Percentiles rank a stretch among this genome's conserved stretches.
Evolutionary conservation across 495 filamentous ascomycete species (phyloP).

Genomic region (Penicillium coffeae): DNA sequence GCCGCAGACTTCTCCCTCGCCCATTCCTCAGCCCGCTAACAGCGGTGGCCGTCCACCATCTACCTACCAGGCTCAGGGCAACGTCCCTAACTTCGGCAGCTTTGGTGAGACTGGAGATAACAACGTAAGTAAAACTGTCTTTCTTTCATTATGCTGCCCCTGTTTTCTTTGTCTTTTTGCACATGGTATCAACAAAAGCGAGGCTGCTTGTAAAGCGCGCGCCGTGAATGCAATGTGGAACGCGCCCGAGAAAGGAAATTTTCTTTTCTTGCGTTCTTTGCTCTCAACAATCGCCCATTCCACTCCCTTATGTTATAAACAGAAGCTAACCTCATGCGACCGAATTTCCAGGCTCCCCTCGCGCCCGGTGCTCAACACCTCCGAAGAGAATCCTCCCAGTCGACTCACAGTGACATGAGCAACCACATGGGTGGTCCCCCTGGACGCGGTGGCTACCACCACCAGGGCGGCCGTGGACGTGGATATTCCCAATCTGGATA

Average conservation of each 20-base stretch:
- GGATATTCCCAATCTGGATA: conserved; percentile 57
- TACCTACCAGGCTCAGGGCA: conserved; percentile 58
- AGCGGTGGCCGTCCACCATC: conserved; percentile 79
- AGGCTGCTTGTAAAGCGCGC: conserved; percentile 4
- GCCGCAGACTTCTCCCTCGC: conserved; percentile 76
- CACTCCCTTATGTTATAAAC: conserved; percentile 12
- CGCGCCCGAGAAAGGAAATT: conserved; percentile 11
- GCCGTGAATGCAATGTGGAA: background rate
- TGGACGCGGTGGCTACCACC: conserved; percentile 51
- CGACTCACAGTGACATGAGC: conserved; percentile 71
- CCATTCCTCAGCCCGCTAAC: conserved; percentile 80
- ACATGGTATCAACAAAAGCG: no score
- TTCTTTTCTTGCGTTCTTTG: background rate
- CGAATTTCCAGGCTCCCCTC: conserved; percentile 55
- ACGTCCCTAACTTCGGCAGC: conserved; percentile 75
- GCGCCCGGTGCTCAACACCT: conserved; percentile 68
- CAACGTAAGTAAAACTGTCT: conserved; percentile 56
- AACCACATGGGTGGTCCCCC: conserved; percentile 51
- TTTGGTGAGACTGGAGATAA: conserved; percentile 61
- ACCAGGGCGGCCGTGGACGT: conserved; percentile 64
- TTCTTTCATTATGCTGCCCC: conserved; percentile 13
- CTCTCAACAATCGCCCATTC: background rate
- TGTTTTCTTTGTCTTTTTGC: background rate
- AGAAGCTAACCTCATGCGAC: conserved; percentile 48
- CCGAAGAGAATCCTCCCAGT: conserved; percentile 78